Evolutionary conservation across 805 yeast genomes (phyloP), one percentile per base, ranked within the genome.

Genomic region (Alloascoidea africana): DNA sequence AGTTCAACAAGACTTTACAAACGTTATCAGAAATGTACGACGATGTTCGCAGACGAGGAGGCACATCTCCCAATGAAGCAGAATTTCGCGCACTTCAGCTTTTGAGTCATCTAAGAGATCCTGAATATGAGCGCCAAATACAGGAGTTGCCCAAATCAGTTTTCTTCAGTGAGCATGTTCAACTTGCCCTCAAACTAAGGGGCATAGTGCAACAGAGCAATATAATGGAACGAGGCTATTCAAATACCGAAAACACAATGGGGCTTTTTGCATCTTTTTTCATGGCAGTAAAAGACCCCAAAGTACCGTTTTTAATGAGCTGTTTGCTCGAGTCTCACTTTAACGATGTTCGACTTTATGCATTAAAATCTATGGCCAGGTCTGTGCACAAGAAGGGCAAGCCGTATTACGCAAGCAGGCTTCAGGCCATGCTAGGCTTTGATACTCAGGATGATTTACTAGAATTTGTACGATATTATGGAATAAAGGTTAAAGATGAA

Each of bases 51-150:
- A 71, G 76, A 17, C 66, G 68, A 41, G 89, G 86, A 2, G 75
- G 83, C 0, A 42, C 42, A 4, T 72, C 82, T 33, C 82, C 86
- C 0, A 83, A 85, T 47, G 97, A 91, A 56, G 82, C 96, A 0
- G 98, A 91, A 52, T 84, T 91, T 50, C 68, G 96, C 46, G 87
- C 95, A 0, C 91, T 87, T 53, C 79, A 85, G 40, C 58, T 91
- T 15, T 50, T 91, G 14, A 73, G 86, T 46, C 89, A 85, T 47
- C 58, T 83, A 5, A 65, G 83, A 46, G 96, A 91, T 52, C 77
- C 91, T 0, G 96, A 86, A 46, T 59, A 83, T 36, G 96, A 84
- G 44, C 64, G 86, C 39, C 80, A 72, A 43, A 52, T 81, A 6
- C 94, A 84, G 51, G 59, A 63, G 13, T 55, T 86, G 30, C 95